Percentiles rank a stretch among this genome's conserved stretches.
These are phyloP conservation scores for Acanthamoeba triangularis DNA, from an alignment of 208 protist species.

Conservation along the genomic window DNA sequence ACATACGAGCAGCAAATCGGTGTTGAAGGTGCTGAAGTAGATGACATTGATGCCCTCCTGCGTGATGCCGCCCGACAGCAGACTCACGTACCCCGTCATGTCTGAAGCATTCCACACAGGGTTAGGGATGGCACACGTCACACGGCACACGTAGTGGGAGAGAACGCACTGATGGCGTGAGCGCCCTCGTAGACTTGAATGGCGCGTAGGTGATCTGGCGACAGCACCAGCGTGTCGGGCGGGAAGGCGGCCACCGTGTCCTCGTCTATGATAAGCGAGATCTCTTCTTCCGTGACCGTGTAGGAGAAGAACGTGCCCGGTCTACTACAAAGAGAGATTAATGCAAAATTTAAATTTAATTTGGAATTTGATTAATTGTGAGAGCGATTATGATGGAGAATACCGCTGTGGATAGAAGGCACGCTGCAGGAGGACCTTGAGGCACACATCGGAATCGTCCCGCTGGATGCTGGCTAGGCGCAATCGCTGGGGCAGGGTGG, in stretches of 20 bases:
- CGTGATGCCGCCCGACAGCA: constrained; percentile 64
- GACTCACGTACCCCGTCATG: constrained; percentile 73
- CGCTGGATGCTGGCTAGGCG: constrained; percentile 50
- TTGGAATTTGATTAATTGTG: background rate
- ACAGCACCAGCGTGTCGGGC: constrained; percentile 35
- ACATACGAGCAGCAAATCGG: constrained; percentile 64
- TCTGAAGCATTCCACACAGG: constrained; percentile 7
- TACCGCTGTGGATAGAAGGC: constrained; percentile 56
- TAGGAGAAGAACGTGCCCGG: constrained; percentile 68
- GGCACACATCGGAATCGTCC: constrained; percentile 27
- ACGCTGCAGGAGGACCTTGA: constrained; percentile 40
- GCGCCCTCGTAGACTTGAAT: constrained; percentile 75
- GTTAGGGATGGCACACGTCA: background rate
- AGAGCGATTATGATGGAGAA: background rate
- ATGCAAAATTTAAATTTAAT: background rate
- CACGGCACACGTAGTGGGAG: background rate
- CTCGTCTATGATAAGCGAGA: constrained; percentile 65
- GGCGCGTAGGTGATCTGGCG: constrained; percentile 12
- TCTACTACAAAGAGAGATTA: background rate
- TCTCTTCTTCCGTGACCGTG: constrained; percentile 73
- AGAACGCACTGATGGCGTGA: constrained; percentile 62
- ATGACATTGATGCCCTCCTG: constrained; percentile 72
- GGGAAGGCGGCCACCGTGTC: constrained; percentile 37
- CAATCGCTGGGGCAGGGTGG: constrained; percentile 31
- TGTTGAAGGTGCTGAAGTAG: constrained; percentile 75